phyloP scores from a whole-genome alignment of 345 rosid genomes.

The Abelmoschus esculentus region DNA sequence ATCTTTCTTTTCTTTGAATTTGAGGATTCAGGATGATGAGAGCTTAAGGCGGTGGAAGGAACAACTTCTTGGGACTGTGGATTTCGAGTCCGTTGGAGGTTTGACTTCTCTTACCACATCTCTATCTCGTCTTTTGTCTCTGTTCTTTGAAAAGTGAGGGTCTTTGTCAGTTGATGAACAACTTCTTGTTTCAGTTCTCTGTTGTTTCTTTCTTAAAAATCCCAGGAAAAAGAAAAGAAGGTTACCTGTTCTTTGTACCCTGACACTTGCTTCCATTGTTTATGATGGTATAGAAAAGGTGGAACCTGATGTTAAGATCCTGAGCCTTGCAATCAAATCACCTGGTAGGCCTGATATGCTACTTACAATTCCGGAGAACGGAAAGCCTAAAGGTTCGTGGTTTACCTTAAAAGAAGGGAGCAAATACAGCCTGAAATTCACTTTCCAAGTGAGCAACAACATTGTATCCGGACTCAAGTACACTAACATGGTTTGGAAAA shows the following conservation, averaged over 20 bases:
- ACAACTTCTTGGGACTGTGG: constrained; percentile 66
- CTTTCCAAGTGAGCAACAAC: constrained; percentile 75
- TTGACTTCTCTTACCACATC: background rate
- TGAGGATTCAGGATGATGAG: constrained; percentile 52
- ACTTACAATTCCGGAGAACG: constrained; percentile 53
- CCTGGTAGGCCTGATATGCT: constrained; percentile 66
- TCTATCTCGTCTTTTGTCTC: too few relatives aligned
- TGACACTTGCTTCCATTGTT: constrained; percentile 14
- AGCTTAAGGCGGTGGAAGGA: constrained; percentile 78
- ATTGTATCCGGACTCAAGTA: constrained; percentile 81
- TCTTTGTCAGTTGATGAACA: too few relatives aligned
- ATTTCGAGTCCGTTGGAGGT: constrained; percentile 55
- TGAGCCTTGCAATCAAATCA: constrained; percentile 34
- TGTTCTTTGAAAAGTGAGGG: background rate
- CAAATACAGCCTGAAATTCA: constrained; percentile 54
- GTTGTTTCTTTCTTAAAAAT: background rate
- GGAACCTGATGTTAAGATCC: constrained; percentile 81
- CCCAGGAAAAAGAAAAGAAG: background rate
- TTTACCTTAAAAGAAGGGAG: constrained; percentile 88
- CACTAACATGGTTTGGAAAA: constrained; percentile 74
- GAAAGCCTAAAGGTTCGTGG: constrained; percentile 73
- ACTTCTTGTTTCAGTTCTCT: background rate
- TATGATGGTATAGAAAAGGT: constrained; percentile 41
- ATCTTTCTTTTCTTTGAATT: constrained; percentile 6
- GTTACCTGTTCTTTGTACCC: too few relatives aligned